phyloP scores from a whole-genome alignment of 805 yeast species.

The Starmerella vaccinii region DNA sequence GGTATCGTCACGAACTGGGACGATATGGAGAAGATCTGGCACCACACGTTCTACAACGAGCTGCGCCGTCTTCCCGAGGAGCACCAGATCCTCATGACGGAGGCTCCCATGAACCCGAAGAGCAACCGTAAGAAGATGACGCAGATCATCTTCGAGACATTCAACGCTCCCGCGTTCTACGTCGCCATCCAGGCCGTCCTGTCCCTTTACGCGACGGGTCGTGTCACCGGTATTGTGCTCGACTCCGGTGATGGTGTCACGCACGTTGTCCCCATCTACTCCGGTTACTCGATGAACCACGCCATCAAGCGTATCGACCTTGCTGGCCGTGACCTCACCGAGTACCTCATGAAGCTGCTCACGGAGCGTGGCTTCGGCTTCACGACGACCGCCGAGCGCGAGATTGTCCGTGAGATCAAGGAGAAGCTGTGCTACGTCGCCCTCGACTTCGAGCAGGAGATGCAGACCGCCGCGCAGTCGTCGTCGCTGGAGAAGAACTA shows the following conservation, averaged over 20 bases:
- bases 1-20: slow-evolving; percentile 99
- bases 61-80: slow-evolving; percentile 99
- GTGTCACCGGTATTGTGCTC: slow-evolving; percentile 99
- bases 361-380: slow-evolving; percentile 98
- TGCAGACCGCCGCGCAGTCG: slow-evolving; percentile 97
- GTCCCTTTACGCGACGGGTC: slow-evolving; percentile 97
- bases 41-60: slow-evolving; percentile 99
- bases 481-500: slow-evolving; percentile 97
- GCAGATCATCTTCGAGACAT: slow-evolving; percentile 97
- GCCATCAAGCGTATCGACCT: slow-evolving; percentile 97
- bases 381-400: slow-evolving; percentile 99
- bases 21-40: slow-evolving; percentile 99
- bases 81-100: slow-evolving; percentile 98
- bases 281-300: slow-evolving; percentile 98
- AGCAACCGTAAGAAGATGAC: slow-evolving; percentile 99
- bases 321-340: slow-evolving; percentile 99
- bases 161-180: slow-evolving; percentile 99
- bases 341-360: slow-evolving; percentile 95
- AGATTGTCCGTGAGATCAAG: slow-evolving; percentile 87
- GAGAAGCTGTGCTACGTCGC: slow-evolving; percentile 99
- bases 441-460: slow-evolving; percentile 97
- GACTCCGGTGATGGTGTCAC: slow-evolving; percentile 99
- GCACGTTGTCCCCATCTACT: slow-evolving; percentile 99
- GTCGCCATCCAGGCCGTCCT: slow-evolving; percentile 97
- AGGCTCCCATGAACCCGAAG: slow-evolving; percentile 99